phyloP scores from a whole-genome alignment of 2,329 filamentous ascomycete species.

The Penicillium sp. region DNA sequence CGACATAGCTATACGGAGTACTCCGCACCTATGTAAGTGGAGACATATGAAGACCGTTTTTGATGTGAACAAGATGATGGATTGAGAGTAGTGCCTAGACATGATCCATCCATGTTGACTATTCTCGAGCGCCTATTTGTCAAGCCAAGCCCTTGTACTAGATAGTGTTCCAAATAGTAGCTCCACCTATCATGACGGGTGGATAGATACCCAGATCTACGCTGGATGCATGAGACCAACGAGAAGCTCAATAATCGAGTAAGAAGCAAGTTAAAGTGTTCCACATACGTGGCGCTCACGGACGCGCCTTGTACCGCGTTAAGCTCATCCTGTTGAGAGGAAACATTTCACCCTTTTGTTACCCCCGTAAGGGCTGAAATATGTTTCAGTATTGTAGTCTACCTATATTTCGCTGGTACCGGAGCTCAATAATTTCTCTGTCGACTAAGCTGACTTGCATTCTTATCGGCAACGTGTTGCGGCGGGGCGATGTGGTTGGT shows the following conservation, averaged over 20 bases:
- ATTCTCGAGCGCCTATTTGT: not conserved
- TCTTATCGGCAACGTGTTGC: conserved; percentile 28
- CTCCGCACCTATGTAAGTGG: not conserved
- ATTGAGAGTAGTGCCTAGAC: not conserved
- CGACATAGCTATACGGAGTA: not conserved
- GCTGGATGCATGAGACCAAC: conserved; percentile 10
- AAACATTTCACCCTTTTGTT: not conserved
- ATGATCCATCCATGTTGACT: not conserved
- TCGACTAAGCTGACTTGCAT: not conserved
- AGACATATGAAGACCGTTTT: not conserved
- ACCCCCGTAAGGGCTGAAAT: not conserved
- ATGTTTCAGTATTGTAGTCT: not conserved
- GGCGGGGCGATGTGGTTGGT: conserved; percentile 30
- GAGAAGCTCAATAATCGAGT: conserved; percentile 8
- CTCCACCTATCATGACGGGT: not conserved
- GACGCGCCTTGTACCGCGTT: conserved; percentile 15
- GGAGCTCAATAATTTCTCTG: not conserved
- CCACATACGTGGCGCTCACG: conserved; percentile 14
- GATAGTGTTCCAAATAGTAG: not conserved
- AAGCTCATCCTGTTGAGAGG: conserved; percentile 14
- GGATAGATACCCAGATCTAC: conserved; percentile 1
- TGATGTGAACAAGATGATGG: too few relatives aligned
- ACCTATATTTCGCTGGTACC: not conserved
- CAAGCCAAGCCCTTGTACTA: not conserved
- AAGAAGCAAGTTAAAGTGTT: conserved; percentile 1